Evolutionary conservation across 192 early-diverging fungal genomes (phyloP).

Genomic region (Phlyctochytrium arcticum): DNA sequence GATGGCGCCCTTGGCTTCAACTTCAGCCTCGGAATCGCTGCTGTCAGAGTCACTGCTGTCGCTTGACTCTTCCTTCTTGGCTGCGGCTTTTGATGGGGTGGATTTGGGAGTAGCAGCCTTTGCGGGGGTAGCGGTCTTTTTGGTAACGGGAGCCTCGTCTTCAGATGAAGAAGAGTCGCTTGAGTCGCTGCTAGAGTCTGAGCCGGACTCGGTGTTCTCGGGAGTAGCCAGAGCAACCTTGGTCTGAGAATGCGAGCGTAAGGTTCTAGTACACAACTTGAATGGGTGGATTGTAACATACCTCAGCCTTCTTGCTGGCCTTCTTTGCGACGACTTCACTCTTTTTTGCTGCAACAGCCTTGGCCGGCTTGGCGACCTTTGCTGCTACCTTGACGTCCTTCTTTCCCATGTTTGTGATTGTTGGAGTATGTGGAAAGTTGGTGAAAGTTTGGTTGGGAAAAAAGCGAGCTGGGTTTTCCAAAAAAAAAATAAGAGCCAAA

Average conservation of each 20-base stretch:
- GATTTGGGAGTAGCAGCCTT: conserved; percentile 24
- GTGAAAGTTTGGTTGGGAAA: background rate
- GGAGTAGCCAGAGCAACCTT: background rate
- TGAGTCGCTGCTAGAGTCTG: conserved; percentile 59
- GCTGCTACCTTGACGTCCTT: conserved; percentile 45
- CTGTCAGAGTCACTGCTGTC: conserved; percentile 29
- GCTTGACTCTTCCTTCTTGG: conserved; percentile 42
- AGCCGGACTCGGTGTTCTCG: conserved; percentile 52
- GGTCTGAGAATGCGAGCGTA: background rate
- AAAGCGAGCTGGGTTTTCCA: background rate
- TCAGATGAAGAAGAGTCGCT: too few species aligned
- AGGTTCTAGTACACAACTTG: background rate
- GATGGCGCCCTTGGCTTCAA: conserved; percentile 30
- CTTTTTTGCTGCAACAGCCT: background rate
- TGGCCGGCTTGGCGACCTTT: conserved; percentile 24
- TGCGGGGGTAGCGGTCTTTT: conserved; percentile 29
- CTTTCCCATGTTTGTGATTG: conserved; percentile 36
- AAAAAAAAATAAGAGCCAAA: background rate
- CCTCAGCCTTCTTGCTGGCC: conserved; percentile 10
- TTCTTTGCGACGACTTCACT: conserved; percentile 6
- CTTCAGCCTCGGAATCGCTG: conserved; percentile 41
- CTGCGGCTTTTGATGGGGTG: conserved; percentile 18
- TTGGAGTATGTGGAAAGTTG: conserved; percentile 11
- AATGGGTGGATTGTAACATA: background rate
- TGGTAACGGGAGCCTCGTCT: conserved; percentile 26